Evolutionary conservation across 148 eudicot species (phyloP).

Genomic region (Cornus controversa): DNA sequence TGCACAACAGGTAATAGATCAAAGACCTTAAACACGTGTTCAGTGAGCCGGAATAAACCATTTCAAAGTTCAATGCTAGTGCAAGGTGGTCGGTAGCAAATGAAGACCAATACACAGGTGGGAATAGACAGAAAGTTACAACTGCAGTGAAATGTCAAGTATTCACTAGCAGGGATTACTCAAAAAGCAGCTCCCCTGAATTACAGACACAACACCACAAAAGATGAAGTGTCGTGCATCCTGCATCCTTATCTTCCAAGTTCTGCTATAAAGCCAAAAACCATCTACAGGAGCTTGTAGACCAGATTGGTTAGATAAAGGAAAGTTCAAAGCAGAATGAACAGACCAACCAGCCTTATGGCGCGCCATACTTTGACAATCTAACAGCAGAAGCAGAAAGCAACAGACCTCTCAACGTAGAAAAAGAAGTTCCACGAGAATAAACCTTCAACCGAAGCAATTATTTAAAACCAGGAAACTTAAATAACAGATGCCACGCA

Average conservation of each 20-base stretch:
- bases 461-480: neutral
- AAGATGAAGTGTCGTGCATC: slow-evolving; percentile 1
- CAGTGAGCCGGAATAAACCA: neutral
- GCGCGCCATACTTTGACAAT: neutral
- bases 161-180: neutral
- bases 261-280: slow-evolving; percentile 6
- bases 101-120: neutral
- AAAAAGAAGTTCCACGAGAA: neutral
- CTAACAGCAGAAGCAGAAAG: slow-evolving; percentile 2
- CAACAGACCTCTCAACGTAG: slow-evolving; percentile 3
- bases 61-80: neutral
- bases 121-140: neutral
- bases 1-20: neutral
- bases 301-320: neutral
- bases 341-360: neutral
- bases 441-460: slow-evolving; percentile 4
- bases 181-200: neutral
- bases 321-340: slow-evolving; percentile 2
- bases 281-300: neutral
- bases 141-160: neutral
- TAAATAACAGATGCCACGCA: neutral
- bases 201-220: neutral
- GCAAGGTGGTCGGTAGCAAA: slow-evolving; percentile 4
- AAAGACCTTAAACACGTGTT: slow-evolving; percentile 4
- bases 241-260: neutral